These are phyloP conservation scores for Hippophae gyantsensis DNA, from an alignment of 306 rosid species.

Conservation along the genomic window DNA sequence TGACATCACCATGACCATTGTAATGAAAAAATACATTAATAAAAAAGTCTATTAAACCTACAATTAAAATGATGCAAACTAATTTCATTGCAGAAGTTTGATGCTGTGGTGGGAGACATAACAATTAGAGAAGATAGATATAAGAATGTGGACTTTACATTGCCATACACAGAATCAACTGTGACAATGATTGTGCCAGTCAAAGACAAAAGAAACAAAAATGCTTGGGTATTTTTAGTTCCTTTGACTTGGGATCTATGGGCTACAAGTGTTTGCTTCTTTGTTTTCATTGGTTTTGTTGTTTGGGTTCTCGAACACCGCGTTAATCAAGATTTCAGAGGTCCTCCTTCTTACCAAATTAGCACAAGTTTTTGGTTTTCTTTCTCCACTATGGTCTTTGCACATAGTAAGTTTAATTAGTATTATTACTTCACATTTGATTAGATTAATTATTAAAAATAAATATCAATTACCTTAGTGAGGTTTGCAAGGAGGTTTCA, in stretches of 20 bases:
- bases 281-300: slow-evolving; percentile 49
- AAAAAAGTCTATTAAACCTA: no score
- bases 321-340: slow-evolving; percentile 44
- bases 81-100: slow-evolving; percentile 26
- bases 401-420: slow-evolving; percentile 38
- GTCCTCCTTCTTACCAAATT: slow-evolving; percentile 41
- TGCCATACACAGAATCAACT: slow-evolving; percentile 57
- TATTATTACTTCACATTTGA: background rate
- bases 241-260: slow-evolving; percentile 56
- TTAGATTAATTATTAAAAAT: no score
- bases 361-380: slow-evolving; percentile 63
- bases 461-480: no score
- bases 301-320: slow-evolving; percentile 61
- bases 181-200: slow-evolving; percentile 53
- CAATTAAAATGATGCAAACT: background rate
- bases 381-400: slow-evolving; percentile 51
- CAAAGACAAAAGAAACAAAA: slow-evolving; percentile 25
- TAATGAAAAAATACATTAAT: no score
- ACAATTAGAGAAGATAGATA: slow-evolving; percentile 41
- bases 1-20: no score
- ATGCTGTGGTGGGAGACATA: slow-evolving; percentile 32
- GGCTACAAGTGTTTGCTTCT: slow-evolving; percentile 34
- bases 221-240: slow-evolving; percentile 59
- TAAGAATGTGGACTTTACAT: slow-evolving; percentile 38
- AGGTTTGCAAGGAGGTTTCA: no score